A percentile compares a stretch with the other conserved stretches of the same genome.
These are phyloP conservation scores for Pichia thaimueangensis DNA, from an alignment of 805 yeast genomes.

Conservation along the genomic window DNA sequence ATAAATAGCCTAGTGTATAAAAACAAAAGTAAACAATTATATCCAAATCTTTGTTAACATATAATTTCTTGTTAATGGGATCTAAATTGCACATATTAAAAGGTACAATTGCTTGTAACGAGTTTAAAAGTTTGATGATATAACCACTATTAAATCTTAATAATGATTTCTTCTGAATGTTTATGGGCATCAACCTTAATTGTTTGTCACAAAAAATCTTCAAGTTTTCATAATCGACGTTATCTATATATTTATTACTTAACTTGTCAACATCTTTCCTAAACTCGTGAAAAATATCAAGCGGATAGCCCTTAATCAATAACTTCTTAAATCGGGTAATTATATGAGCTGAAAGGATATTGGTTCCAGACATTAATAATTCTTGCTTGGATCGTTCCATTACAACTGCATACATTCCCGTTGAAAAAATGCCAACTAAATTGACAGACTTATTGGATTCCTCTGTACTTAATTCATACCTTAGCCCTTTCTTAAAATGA, in stretches of 20 bases:
- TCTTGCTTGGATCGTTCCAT: conserved; percentile 6
- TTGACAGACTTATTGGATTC: conserved; percentile 8
- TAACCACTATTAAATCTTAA: conserved; percentile 11
- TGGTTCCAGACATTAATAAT: not conserved
- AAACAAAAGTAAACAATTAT: conserved; percentile 3
- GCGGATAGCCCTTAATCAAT: not conserved
- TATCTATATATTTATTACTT: not conserved
- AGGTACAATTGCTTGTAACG: conserved; percentile 9
- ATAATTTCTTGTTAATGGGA: not conserved
- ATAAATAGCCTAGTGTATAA: conserved; percentile 2
- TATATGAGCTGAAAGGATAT: conserved; percentile 7
- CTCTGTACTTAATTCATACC: conserved; percentile 1
- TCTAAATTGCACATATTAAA: conserved; percentile 5
- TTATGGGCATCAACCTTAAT: not conserved
- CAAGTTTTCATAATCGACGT: conserved; percentile 11
- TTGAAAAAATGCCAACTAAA: conserved; percentile 11
- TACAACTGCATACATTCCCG: conserved; percentile 10
- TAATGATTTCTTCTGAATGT: not conserved
- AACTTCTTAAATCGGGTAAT: conserved; percentile 3
- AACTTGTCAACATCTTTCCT: conserved; percentile 6
- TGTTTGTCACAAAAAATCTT: conserved; percentile 6
- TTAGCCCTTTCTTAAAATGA: conserved; percentile 11
- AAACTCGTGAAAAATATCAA: conserved; percentile 6
- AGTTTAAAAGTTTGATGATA: conserved; percentile 10
- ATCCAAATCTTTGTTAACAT: conserved; percentile 1